phyloP scores from a whole-genome alignment of 768 basidiomycete species.

The Termitomyces bulborhizus region DNA sequence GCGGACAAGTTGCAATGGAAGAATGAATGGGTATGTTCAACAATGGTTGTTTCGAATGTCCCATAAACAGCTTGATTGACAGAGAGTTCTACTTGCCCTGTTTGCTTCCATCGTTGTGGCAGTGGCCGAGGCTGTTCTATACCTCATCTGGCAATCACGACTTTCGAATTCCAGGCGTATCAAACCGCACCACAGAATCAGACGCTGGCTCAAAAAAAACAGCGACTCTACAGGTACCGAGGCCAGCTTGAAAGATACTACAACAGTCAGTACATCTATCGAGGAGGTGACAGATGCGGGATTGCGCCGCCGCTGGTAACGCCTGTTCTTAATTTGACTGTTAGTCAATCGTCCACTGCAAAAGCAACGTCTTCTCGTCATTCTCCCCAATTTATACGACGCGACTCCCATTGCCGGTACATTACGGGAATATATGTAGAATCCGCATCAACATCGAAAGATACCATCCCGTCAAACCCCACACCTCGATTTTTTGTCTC shows the following conservation, averaged over 20 bases:
- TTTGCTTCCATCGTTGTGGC: constrained; percentile 62
- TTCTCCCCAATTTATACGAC: not conserved
- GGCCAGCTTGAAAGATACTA: not conserved
- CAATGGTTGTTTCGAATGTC: not conserved
- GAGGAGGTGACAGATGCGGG: constrained; percentile 11
- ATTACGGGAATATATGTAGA: constrained; percentile 40
- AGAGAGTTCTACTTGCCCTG: constrained; percentile 61
- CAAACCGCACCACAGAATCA: constrained; percentile 13
- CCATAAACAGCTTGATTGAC: not conserved
- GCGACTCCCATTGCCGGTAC: not conserved
- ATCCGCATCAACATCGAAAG: constrained; percentile 55
- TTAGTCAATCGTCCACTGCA: not conserved
- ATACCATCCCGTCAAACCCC: constrained; percentile 87
- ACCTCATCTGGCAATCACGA: constrained; percentile 66
- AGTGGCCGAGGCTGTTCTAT: constrained; percentile 61
- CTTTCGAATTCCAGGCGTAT: constrained; percentile 18
- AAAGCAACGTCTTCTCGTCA: not conserved
- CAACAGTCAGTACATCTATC: constrained; percentile 9
- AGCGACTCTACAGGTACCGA: constrained; percentile 18
- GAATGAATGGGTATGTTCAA: constrained; percentile 65
- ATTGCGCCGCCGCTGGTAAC: constrained; percentile 26
- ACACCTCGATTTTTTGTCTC: constrained; percentile 54
- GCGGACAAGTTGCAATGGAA: constrained; percentile 57
- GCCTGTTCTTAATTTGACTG: not conserved
- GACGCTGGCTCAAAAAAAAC: constrained; percentile 29